A percentile compares a stretch with the other conserved stretches of the same genome.
Evolutionary conservation across 2,329 filamentous ascomycete genomes (phyloP).

Genomic region (Didymella glomerata): DNA sequence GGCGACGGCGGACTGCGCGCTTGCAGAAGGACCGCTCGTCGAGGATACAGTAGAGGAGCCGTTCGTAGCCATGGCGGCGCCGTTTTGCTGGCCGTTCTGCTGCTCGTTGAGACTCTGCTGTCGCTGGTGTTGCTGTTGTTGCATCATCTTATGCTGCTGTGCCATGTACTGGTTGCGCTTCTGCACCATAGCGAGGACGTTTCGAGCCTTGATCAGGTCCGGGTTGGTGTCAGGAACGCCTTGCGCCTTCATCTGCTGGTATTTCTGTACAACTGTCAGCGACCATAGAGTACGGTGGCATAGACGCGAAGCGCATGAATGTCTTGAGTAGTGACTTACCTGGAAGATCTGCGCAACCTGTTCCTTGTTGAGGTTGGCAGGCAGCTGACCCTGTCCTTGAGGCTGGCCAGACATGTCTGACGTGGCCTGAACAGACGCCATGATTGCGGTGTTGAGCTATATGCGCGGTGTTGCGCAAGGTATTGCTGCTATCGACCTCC

Average conservation of each 20-base stretch:
- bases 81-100: slow-evolving; percentile 61
- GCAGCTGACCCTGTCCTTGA: slow-evolving; percentile 62
- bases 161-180: slow-evolving; percentile 62
- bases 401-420: slow-evolving; percentile 70
- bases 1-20: slow-evolving; percentile 37
- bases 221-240: slow-evolving; percentile 84
- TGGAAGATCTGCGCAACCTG: slow-evolving; percentile 78
- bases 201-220: slow-evolving; percentile 83
- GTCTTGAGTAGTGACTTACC: slow-evolving; percentile 57
- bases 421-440: slow-evolving; percentile 82
- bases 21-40: slow-evolving; percentile 35
- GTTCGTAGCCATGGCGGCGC: slow-evolving; percentile 53
- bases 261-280: slow-evolving; percentile 71
- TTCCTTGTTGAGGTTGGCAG: slow-evolving; percentile 75
- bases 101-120: slow-evolving; percentile 63
- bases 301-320: slow-evolving; percentile 14
- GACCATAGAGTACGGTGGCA: not conserved
- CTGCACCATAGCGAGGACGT: slow-evolving; percentile 77
- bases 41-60: slow-evolving; percentile 32
- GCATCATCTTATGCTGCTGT: slow-evolving; percentile 51
- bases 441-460: slow-evolving; percentile 51
- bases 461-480: slow-evolving; percentile 29
- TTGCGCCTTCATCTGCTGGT: slow-evolving; percentile 84
- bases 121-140: slow-evolving; percentile 62
- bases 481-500: slow-evolving; percentile 21